A percentile compares a stretch with the other conserved stretches of the same genome.
These are phyloP conservation scores for Hawksworthiomyces lignivorus DNA, from an alignment of 2,329 filamentous ascomycete genomes.

Conservation along the genomic window DNA sequence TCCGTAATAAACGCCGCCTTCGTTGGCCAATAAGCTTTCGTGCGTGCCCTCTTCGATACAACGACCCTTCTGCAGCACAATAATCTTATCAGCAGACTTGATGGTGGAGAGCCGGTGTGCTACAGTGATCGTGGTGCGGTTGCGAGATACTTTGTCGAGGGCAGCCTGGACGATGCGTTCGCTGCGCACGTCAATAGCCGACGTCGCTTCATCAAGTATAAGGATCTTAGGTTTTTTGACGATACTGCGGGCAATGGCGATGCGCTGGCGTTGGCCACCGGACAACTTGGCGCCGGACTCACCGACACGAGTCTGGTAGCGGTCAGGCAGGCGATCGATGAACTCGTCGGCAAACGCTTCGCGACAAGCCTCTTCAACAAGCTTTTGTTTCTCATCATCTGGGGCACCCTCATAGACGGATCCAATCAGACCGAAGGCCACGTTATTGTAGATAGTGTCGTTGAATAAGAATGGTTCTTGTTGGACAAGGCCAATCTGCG, in stretches of 20 bases:
- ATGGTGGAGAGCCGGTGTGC: constrained; percentile 68
- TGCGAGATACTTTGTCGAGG: constrained; percentile 51
- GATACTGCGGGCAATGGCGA: constrained; percentile 66
- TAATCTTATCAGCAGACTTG: constrained; percentile 67
- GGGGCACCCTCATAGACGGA: constrained; percentile 15
- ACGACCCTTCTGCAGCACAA: constrained; percentile 63
- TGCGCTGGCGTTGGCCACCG: constrained; percentile 64
- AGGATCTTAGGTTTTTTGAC: constrained; percentile 59
- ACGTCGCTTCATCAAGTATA: constrained; percentile 67
- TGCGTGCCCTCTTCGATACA: constrained; percentile 70
- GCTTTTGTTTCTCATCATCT: constrained; percentile 34
- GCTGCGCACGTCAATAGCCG: constrained; percentile 54
- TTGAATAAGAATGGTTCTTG: constrained; percentile 32
- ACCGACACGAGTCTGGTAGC: constrained; percentile 18
- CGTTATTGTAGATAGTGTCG: constrained; percentile 40
- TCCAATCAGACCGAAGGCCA: constrained; percentile 37
- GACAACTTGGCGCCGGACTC: constrained; percentile 44
- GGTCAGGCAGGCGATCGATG: constrained; percentile 31
- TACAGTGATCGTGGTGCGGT: constrained; percentile 85
- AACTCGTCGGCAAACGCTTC: constrained; percentile 53
- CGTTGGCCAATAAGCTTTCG: constrained; percentile 52
- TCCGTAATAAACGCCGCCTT: constrained; percentile 55
- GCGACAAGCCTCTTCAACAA: constrained; percentile 46
- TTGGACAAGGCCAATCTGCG: constrained; percentile 34
- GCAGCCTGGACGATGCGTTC: constrained; percentile 59